Conservation (phyloP, 345 rosid genomes). For the Eucalyptus tenuipes region DNA sequence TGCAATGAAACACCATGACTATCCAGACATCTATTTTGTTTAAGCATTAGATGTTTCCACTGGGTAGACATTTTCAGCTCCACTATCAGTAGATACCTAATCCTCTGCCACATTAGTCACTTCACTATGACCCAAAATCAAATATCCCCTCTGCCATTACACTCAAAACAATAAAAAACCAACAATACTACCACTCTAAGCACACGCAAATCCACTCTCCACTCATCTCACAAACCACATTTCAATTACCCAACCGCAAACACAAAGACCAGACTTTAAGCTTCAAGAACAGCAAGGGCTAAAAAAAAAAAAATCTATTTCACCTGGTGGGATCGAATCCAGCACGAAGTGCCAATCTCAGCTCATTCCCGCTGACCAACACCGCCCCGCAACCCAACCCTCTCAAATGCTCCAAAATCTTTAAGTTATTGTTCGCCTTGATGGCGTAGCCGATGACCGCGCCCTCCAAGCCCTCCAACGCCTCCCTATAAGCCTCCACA, state of each 20-base stretch:
- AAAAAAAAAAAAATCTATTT: not conserved
- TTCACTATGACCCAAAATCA: not conserved
- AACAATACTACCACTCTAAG: not conserved
- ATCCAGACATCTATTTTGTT: not conserved
- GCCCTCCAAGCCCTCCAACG: constrained; percentile 50
- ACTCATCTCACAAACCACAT: not conserved
- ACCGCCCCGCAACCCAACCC: constrained; percentile 91
- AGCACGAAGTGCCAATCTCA: constrained; percentile 74
- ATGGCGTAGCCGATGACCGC: constrained; percentile 86
- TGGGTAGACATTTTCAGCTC: not conserved
- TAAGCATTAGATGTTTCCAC: not conserved
- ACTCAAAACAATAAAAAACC: not conserved
- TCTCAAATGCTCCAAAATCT: constrained; percentile 94
- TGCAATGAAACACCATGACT: not conserved
- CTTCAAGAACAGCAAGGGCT: not conserved
- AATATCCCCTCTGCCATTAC: not conserved
- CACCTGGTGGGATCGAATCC: constrained; percentile 88
- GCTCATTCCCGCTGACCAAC: constrained; percentile 92
- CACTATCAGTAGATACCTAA: not conserved
- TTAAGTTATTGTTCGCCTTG: constrained; percentile 81
- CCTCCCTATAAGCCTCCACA: constrained; percentile 66
- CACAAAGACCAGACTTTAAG: not conserved
- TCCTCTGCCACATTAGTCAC: not conserved
- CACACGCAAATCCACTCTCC: not conserved
- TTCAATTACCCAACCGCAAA: not conserved